Conservation (phyloP, 2,329 filamentous ascomycete species). For the Aspergillus pseudoglaucus region DNA sequence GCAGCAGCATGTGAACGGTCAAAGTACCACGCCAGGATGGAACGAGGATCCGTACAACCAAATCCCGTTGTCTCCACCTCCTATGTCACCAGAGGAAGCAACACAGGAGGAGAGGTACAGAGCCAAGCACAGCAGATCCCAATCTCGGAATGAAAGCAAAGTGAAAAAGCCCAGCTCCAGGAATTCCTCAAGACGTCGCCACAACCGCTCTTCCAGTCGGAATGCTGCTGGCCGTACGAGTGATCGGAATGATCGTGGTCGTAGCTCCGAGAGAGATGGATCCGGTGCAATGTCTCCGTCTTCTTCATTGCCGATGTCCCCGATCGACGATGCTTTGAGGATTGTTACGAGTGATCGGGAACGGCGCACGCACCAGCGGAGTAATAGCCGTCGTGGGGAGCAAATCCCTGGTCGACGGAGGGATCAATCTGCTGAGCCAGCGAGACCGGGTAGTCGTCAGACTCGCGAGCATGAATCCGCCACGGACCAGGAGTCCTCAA, state of each 20-base stretch:
- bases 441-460: slow-evolving; percentile 31
- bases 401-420: slow-evolving; percentile 37
- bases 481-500: slow-evolving; percentile 6
- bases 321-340: slow-evolving; percentile 54
- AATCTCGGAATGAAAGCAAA: slow-evolving; percentile 43
- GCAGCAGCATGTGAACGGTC: slow-evolving; percentile 39
- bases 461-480: slow-evolving; percentile 17
- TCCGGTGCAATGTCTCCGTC: slow-evolving; percentile 66
- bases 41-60: slow-evolving; percentile 59
- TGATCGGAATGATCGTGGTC: slow-evolving; percentile 43
- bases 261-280: slow-evolving; percentile 55
- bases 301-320: slow-evolving; percentile 70
- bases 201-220: slow-evolving; percentile 38
- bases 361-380: slow-evolving; percentile 45
- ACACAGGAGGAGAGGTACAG: slow-evolving; percentile 39
- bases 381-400: slow-evolving; percentile 44
- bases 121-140: slow-evolving; percentile 31
- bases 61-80: slow-evolving; percentile 78
- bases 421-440: slow-evolving; percentile 42
- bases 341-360: slow-evolving; percentile 41
- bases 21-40: slow-evolving; percentile 55
- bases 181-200: slow-evolving; percentile 22
- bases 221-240: slow-evolving; percentile 33
- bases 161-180: slow-evolving; percentile 41
- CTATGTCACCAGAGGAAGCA: slow-evolving; percentile 87